Percentiles rank a stretch among this genome's conserved stretches.
phyloP scores from a whole-genome alignment of 352 stramenopile genomes.

The Globisporangium uncinulatum region DNA sequence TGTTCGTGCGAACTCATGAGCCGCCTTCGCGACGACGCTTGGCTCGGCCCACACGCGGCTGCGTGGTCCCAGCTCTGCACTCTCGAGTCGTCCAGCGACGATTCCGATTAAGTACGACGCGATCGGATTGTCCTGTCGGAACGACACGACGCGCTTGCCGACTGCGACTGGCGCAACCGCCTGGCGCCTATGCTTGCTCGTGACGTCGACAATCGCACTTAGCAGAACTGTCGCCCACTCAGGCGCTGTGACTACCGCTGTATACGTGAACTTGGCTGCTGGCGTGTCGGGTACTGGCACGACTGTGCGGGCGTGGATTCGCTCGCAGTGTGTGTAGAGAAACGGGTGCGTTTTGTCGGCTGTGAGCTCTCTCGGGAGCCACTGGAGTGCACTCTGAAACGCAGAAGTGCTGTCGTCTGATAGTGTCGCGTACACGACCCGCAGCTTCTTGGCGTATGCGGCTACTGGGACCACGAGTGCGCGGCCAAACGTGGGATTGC shows the following conservation, averaged over 20 bases:
- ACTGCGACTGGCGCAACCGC: neutral
- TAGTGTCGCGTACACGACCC: constrained; percentile 15
- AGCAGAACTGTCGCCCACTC: constrained; percentile 93
- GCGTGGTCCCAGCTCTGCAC: constrained; percentile 83
- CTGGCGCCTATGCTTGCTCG: too few relatives aligned
- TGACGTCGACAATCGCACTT: too few relatives aligned
- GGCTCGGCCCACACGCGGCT: constrained; percentile 93
- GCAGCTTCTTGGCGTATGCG: constrained; percentile 37
- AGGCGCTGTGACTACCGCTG: constrained; percentile 85
- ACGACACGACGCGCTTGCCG: constrained; percentile 7
- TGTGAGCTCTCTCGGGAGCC: constrained; percentile 91
- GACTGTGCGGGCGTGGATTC: constrained; percentile 94
- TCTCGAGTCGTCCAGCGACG: constrained; percentile 89
- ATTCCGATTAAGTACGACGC: constrained; percentile 94
- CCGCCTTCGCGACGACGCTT: constrained; percentile 87
- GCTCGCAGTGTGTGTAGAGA: constrained; percentile 93
- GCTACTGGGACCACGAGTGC: constrained; percentile 43
- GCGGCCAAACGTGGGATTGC: constrained; percentile 33
- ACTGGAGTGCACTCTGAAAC: constrained; percentile 88
- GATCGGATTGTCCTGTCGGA: constrained; percentile 88
- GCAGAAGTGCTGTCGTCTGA: too few relatives aligned
- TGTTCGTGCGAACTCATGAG: constrained; percentile 94
- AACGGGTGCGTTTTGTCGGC: constrained; percentile 94
- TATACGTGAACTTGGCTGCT: constrained; percentile 93
- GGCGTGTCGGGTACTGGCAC: constrained; percentile 95